Evolutionary conservation across 139 green algal species (phyloP), one percentile per base, ranked within the genome.

Genomic region (Chlorella sorokiniana): DNA sequence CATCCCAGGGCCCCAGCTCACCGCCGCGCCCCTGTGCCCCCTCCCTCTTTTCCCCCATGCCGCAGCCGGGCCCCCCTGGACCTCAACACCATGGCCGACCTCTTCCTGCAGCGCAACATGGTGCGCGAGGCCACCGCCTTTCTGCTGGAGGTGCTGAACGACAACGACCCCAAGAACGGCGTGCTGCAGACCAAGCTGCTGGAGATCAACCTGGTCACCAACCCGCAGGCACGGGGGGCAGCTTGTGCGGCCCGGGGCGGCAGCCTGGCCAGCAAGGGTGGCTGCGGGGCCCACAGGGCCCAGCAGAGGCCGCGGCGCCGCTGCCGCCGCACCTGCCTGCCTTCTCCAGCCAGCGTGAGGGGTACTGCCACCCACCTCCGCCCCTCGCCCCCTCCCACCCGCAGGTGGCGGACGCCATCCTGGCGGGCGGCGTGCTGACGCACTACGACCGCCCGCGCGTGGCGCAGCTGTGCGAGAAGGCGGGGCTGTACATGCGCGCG

Each of bases 161-260:
- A 91, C 29, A 95, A 99, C 91, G 86, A 94, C 69, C 86, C 93
- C 4, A 92, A 97, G 84, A 92, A 99, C 31, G 97, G 89, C 22
- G 84, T 92, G 79, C 90, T 98, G 84, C 94, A 98, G 89, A 97
- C 94, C 76, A 97, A 97, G 93, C 91, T 99, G 86, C 89, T 99
- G 82, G 97, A 99, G 89, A 98, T 99, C 90, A 99, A 99, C 92
- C 87, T 99, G 76, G 88, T 99, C 71, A 98, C 97, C 79, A 98
- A 98, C 87, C 96, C 97, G 41, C 94, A 97, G 85, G 94, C 88
- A 40, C 27, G 74, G 8, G 4, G 35, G 27, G 68, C 23, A 22
- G 5, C 9, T 40, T 22, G 42, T 11, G 10, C 7, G 68, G 27
- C n/a, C n/a, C n/a, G n/a, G n/a, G n/a, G n/a, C n/a, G n/a, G n/a